Conservation (phyloP, 305 asterid genomes). For the Fraxinus dipetala region DNA sequence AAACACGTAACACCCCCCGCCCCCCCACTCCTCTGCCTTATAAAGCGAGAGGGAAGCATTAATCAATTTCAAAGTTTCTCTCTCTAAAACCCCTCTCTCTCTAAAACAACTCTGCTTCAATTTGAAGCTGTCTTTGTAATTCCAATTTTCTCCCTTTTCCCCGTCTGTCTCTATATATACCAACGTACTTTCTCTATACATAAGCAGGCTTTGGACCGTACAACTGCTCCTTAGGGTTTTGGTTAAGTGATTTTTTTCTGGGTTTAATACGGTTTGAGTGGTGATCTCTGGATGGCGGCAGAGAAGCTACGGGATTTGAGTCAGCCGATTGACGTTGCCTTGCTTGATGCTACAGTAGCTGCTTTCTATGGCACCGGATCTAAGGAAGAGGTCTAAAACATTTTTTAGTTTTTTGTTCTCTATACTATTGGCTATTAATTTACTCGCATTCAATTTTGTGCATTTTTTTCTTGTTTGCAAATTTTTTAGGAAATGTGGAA, state of each 20-base stretch:
- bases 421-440: background rate
- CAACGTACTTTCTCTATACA: background rate
- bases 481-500: conserved; percentile 10
- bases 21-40: background rate
- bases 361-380: conserved; percentile 98
- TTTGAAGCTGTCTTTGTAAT: conserved; percentile 68
- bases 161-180: background rate
- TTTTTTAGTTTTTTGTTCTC: background rate
- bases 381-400: conserved; percentile 69
- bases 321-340: conserved; percentile 76
- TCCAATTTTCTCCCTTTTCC: background rate
- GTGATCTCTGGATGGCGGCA: conserved; percentile 64
- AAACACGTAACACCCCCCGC: background rate
- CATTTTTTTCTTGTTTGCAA: background rate
- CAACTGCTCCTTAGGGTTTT: conserved; percentile 45
- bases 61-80: conserved; percentile 26
- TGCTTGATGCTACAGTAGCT: conserved; percentile 92
- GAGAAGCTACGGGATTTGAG: conserved; percentile 83
- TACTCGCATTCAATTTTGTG: background rate
- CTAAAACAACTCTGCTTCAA: conserved; percentile 59
- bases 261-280: conserved; percentile 46
- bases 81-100: conserved; percentile 27
- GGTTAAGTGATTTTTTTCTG: background rate
- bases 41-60: conserved; percentile 51
- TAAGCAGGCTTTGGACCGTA: conserved; percentile 32